Base-by-base conservation (phyloP, 2,329 filamentous ascomycete genomes). In the Ramularia endophylla region DNA sequence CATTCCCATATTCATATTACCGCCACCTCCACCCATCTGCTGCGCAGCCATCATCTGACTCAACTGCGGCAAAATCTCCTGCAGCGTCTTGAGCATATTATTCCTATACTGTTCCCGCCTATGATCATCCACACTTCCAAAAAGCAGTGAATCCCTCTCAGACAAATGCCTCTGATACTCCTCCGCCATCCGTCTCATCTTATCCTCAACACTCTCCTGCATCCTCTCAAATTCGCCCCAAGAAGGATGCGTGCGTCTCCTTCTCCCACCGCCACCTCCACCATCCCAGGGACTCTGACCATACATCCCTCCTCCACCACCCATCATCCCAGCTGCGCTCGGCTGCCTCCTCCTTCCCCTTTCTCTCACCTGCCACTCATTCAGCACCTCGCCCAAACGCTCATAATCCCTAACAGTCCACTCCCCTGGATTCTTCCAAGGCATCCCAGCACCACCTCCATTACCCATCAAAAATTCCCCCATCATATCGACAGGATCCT, bases 321-420 rank as follows among this genome's bases (percentile, higher is more conserved):
- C 41, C 17, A 31, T 31, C 17, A 39, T 35, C 27, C 36, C 38
- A 28, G 40, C 36, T 32, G 36, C 27, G 31, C 34, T 34, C 27
- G 33, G 27, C n/a, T 25, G 9, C 20, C 41, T 40, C 27, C 27
- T 36, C 30, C 41, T 37, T 5, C 52, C 52, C 36, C 40, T 44
- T 44, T 47, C 41, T 30, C 51, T 30, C 22, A 22, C 40, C n/a
- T 41, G 33, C 33, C 44, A 52, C 42, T 57, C 53, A 8, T 41
- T 42, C 38, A 57, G 22, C 8, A 59, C 44, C 17, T 55, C 46
- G 2, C 47, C 48, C 31, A 59, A 38, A 25, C 53, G 41, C 36
- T 59, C 52, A 40, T 44, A 57, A 37, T 59, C 56, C 22, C 46
- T 47, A n/a, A 44, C 36, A 12, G 47, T 48, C 56, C 56, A 59